Evolutionary conservation across 352 stramenopile genomes (phyloP).

Genomic region (Phytophthora sp.): DNA sequence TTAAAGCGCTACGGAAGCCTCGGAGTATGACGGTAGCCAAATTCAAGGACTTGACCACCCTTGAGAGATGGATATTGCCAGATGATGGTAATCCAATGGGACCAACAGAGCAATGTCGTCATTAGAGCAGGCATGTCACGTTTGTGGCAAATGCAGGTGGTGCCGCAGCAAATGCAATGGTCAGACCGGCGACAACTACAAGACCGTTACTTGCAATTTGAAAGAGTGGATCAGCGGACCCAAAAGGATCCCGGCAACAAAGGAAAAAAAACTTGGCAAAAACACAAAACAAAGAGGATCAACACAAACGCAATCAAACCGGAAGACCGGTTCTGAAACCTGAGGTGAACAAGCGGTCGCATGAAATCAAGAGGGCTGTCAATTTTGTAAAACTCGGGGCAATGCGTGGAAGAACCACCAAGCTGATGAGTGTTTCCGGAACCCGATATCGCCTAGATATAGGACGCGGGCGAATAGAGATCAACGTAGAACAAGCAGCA

Average conservation of each 20-base stretch:
- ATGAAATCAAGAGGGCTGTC: neutral
- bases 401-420: neutral
- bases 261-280: too few relatives aligned
- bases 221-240: neutral
- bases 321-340: too few relatives aligned
- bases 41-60: neutral
- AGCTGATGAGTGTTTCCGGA: neutral
- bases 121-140: neutral
- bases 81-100: neutral
- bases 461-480: neutral
- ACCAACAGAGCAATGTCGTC: too few relatives aligned
- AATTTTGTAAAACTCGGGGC: neutral
- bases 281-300: too few relatives aligned
- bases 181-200: neutral
- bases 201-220: neutral
- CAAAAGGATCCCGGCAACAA: too few relatives aligned
- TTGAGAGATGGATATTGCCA: neutral
- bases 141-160: neutral
- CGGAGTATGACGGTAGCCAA: neutral
- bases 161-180: neutral
- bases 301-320: too few relatives aligned
- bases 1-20: neutral
- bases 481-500: too few relatives aligned
- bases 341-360: too few relatives aligned
- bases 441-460: neutral